phyloP scores from a whole-genome alignment of 768 basidiomycete species.

The Calocybe gangraenosa region DNA sequence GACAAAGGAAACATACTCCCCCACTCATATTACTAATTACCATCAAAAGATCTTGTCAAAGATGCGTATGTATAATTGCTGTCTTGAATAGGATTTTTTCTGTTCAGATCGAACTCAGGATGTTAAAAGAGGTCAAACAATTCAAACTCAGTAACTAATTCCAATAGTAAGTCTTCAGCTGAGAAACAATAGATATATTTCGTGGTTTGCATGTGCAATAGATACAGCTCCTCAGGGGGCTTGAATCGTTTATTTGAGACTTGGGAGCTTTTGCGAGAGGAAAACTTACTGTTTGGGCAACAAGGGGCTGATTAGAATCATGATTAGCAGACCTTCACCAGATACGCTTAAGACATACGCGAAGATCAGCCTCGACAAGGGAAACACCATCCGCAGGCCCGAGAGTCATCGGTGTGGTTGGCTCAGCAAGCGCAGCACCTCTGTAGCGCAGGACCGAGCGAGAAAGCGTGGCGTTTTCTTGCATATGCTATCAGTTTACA shows the following conservation, averaged over 20 bases:
- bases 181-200: too few species aligned
- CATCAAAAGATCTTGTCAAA: too few species aligned
- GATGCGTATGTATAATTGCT: too few species aligned
- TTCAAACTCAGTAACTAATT: too few species aligned
- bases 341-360: conserved; percentile 1
- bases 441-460: conserved; percentile 31
- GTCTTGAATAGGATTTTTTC: too few species aligned
- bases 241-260: too few species aligned
- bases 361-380: conserved; percentile 15
- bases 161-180: too few species aligned
- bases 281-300: conserved; percentile 3
- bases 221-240: too few species aligned
- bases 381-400: conserved; percentile 13
- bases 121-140: too few species aligned
- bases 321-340: neutral
- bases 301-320: conserved; percentile 9
- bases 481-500: neutral
- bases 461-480: conserved; percentile 24
- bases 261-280: too few species aligned
- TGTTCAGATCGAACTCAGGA: too few species aligned
- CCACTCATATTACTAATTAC: conserved; percentile 2
- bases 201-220: too few species aligned
- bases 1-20: neutral
- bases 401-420: conserved; percentile 22
- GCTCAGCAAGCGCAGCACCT: conserved; percentile 28